A percentile compares a stretch with the other conserved stretches of the same genome.
phyloP scores from a whole-genome alignment of 2,329 filamentous ascomycete species.

The Pyricularia sp. region DNA sequence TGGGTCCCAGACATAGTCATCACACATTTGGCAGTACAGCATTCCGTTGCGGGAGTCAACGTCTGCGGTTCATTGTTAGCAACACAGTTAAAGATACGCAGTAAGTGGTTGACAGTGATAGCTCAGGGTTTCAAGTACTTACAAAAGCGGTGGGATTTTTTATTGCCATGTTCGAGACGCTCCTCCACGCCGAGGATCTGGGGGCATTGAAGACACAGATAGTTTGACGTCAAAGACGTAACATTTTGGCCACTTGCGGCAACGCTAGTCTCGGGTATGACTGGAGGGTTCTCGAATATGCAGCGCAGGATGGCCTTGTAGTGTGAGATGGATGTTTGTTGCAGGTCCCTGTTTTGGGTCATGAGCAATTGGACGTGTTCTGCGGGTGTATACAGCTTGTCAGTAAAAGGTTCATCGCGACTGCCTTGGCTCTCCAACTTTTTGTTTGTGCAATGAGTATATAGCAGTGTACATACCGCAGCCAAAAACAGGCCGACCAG shows the following conservation, averaged over 20 bases:
- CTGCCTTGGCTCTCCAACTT: neutral
- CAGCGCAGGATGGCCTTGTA: conserved; percentile 64
- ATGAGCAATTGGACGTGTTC: conserved; percentile 66
- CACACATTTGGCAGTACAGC: conserved; percentile 72
- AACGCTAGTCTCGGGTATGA: conserved; percentile 57
- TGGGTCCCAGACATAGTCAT: conserved; percentile 76
- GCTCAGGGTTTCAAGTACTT: conserved; percentile 17
- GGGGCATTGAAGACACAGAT: conserved; percentile 65
- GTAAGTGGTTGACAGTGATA: neutral
- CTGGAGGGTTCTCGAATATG: conserved; percentile 58
- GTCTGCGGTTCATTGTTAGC: conserved; percentile 34
- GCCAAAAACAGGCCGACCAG: conserved; percentile 52
- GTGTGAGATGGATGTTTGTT: conserved; percentile 59
- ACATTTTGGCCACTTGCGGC: conserved; percentile 44
- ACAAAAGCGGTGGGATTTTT: conserved; percentile 69
- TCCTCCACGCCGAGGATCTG: conserved; percentile 58
- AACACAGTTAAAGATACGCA: conserved; percentile 17
- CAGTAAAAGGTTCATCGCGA: conserved; percentile 12
- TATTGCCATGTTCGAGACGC: conserved; percentile 55
- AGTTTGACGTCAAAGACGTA: conserved; percentile 58
- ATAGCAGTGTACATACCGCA: conserved; percentile 41
- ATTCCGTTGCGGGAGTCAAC: conserved; percentile 69
- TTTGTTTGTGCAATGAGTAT: neutral
- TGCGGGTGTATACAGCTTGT: conserved; percentile 23
- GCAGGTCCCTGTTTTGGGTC: conserved; percentile 49